Percentiles rank a stretch among this genome's conserved stretches.
Evolutionary conservation across 2,329 filamentous ascomycete species (phyloP).

Genomic region (Daldinia sp.): DNA sequence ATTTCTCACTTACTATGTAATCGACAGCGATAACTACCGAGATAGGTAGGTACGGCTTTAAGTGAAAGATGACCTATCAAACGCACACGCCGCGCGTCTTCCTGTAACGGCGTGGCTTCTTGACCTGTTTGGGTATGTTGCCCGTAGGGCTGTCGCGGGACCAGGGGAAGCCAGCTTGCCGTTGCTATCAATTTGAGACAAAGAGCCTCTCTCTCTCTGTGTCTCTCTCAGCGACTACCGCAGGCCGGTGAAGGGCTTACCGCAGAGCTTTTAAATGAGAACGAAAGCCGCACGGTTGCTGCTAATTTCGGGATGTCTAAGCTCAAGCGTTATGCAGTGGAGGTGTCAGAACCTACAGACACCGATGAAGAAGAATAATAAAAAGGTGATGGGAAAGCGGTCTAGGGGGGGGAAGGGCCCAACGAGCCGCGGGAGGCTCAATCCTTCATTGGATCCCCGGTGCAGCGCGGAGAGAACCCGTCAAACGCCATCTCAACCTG

Average conservation of each 20-base stretch:
- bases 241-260: constrained; percentile 23
- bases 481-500: constrained; percentile 12
- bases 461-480: constrained; percentile 3
- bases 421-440: constrained; percentile 7
- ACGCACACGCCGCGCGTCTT: constrained; percentile 38
- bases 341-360: background rate
- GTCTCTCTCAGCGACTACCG: constrained; percentile 27
- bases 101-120: constrained; percentile 34
- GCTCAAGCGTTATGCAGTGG: background rate
- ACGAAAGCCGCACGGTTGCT: background rate
- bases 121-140: constrained; percentile 35
- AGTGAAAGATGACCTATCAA: constrained; percentile 40
- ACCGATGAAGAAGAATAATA: background rate
- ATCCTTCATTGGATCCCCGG: constrained; percentile 16
- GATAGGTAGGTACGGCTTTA: constrained; percentile 36
- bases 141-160: constrained; percentile 41
- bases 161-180: constrained; percentile 28
- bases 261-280: background rate
- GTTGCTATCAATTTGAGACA: constrained; percentile 16
- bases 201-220: background rate
- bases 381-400: constrained; percentile 1
- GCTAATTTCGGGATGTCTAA: constrained; percentile 3
- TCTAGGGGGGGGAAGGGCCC: constrained; percentile 11
- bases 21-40: constrained; percentile 38
- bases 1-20: constrained; percentile 39